Percentiles rank a stretch among this genome's conserved stretches.
Evolutionary conservation across 1,284 basidiomycete genomes (phyloP).

Genomic region (Austropuccinia psidii): DNA sequence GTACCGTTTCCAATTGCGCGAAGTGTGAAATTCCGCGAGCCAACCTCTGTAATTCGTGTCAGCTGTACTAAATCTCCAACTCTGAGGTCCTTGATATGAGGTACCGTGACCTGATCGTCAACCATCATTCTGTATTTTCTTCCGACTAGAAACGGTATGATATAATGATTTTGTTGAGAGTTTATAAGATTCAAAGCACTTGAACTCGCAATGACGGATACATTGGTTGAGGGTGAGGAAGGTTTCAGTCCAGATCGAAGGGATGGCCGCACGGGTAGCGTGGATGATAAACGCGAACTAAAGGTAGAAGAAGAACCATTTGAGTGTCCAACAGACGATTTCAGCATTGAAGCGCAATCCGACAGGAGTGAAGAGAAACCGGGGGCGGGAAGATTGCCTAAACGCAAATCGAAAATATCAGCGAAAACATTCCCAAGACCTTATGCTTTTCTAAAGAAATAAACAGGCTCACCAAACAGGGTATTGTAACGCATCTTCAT

Average conservation of each 20-base stretch:
- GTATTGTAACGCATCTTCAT: no score
- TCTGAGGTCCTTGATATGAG: slow-evolving; percentile 56
- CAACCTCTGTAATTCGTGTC: slow-evolving; percentile 84
- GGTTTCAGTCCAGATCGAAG: slow-evolving; percentile 5
- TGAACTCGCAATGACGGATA: background rate
- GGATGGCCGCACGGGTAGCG: slow-evolving; percentile 8
- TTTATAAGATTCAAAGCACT: slow-evolving; percentile 49
- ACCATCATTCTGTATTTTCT: slow-evolving; percentile 79
- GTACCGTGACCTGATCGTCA: slow-evolving; percentile 83
- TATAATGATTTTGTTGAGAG: slow-evolving; percentile 72
- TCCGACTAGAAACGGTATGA: slow-evolving; percentile 79
- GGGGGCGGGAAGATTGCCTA: no score
- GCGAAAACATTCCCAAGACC: no score
- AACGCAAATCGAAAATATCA: no score
- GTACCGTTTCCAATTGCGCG: slow-evolving; percentile 54
- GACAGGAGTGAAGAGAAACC: no score
- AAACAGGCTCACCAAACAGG: no score
- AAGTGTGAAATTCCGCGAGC: slow-evolving; percentile 86
- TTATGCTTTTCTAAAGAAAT: no score
- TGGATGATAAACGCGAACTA: background rate
- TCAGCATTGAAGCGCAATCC: no score
- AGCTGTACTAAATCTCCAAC: slow-evolving; percentile 76
- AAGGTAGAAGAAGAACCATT: background rate
- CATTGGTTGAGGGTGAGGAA: background rate
- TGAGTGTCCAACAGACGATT: no score